Base-by-base conservation (phyloP, 176 grass and related monocot genomes). In the Carex kokanica region DNA sequence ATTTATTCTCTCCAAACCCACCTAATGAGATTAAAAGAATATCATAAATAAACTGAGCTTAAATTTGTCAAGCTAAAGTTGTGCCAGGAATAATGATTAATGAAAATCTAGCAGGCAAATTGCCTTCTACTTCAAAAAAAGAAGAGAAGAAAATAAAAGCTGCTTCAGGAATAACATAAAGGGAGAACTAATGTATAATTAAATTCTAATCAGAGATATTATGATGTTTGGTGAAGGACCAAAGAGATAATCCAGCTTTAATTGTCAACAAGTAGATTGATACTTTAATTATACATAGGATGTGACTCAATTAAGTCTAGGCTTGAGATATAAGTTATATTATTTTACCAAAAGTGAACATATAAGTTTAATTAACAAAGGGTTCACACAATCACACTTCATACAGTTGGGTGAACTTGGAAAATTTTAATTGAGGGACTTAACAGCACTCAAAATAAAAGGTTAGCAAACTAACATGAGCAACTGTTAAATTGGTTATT, bases 1-100 rank as follows among this genome's bases (percentile, higher is more conserved):
- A 93, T 60, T 87, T 88, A 81, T 93, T 88, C 68, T 84, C 83
- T 89, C 92, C 45, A 36, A 6, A 18, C 29, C 83, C 60, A 86
- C 65, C 90, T 82, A 82, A 47, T 47, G n/a, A 79, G 34, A 29
- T 78, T 59, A 38, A 59, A 56, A 17, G n/a, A 32, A 58, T 58
- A 8, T 8, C 14, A 58, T 38, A 8, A 25, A 74, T 45, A 74
- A 74, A 18, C 14, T 59, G 13, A 56, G 16, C 51, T 56, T 79
- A 32, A 58, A 20, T 58, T 79, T 29, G 1, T 3, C 8, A 59
- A 59, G 45, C 10, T 78, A 17, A 34, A 78, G 20, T 14, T 59
- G 15, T 31, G 17, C 58, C 16, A 29, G 43, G 51, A 58, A 55
- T 45, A 43, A 4, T 23, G 5, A 18, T 29, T 18, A 58, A 64